phyloP scores from a whole-genome alignment of 768 basidiomycete species.

The Myochromella boudieri region DNA sequence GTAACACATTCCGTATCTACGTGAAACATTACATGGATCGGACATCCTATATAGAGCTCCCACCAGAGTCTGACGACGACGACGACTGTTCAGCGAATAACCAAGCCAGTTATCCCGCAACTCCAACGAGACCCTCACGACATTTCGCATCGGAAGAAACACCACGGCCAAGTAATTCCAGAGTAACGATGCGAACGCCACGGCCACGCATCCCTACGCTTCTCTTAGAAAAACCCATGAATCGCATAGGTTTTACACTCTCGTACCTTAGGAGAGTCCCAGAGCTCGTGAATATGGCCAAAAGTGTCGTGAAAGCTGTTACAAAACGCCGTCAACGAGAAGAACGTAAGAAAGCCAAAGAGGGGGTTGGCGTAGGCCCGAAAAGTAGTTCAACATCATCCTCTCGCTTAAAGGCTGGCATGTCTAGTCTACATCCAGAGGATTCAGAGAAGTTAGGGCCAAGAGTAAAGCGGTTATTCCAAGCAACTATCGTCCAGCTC shows the following conservation, averaged over 20 bases:
- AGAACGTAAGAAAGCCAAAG: constrained; percentile 43
- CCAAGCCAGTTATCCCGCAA: constrained; percentile 3
- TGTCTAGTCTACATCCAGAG: constrained; percentile 1
- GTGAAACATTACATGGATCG: constrained; percentile 80
- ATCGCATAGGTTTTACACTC: constrained; percentile 56
- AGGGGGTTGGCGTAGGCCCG: constrained; percentile 16
- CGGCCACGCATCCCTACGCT: constrained; percentile 16
- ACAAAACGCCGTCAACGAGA: constrained; percentile 51
- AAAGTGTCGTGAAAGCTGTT: constrained; percentile 64
- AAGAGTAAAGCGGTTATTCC: constrained; percentile 70
- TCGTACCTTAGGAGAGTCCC: constrained; percentile 79
- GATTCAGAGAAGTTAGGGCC: constrained; percentile 27
- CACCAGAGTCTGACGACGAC: constrained; percentile 11
- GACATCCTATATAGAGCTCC: constrained; percentile 25
- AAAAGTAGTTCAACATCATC: neutral
- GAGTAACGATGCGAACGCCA: constrained; percentile 22
- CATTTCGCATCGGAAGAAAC: constrained; percentile 18
- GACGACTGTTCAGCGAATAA: constrained; percentile 5
- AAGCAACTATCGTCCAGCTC: constrained; percentile 61
- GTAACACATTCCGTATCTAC: constrained; percentile 72
- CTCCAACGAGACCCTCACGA: constrained; percentile 9
- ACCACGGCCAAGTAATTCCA: constrained; percentile 19
- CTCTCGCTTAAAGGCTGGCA: neutral
- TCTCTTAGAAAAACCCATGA: neutral
- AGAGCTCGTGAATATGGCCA: constrained; percentile 64